Evolutionary conservation across 2,329 filamentous ascomycete genomes (phyloP).

Genomic region (Thielaviopsis ethacetica): DNA sequence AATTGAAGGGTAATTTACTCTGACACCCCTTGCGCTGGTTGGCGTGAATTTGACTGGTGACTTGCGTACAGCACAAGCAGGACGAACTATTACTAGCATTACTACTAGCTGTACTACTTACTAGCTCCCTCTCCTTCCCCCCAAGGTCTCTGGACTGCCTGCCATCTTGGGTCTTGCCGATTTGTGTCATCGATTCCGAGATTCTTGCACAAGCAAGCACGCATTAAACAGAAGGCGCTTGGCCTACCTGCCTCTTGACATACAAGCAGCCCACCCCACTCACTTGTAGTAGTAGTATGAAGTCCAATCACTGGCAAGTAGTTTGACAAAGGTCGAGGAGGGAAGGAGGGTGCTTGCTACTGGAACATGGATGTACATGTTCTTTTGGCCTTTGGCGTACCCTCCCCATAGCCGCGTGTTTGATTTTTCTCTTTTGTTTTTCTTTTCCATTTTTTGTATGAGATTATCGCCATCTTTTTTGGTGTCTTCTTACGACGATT

Average conservation of each 20-base stretch:
- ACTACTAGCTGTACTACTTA: no score
- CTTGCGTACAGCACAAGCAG: neutral
- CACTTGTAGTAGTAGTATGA: neutral
- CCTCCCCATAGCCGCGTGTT: neutral
- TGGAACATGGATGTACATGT: neutral
- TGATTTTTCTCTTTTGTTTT: no score
- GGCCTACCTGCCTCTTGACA: neutral
- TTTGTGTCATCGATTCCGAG: neutral
- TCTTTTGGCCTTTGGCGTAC: neutral
- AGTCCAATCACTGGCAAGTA: no score
- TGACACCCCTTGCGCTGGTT: neutral
- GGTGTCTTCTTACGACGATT: neutral
- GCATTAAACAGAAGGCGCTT: no score
- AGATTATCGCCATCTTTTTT: neutral
- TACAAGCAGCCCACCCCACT: neutral
- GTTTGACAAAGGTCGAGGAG: neutral
- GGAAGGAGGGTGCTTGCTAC: neutral
- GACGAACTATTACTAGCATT: neutral
- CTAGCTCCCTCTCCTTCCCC: neutral
- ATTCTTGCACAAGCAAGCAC: neutral
- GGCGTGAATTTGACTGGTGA: neutral
- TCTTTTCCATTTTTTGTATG: no score
- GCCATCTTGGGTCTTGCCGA: neutral
- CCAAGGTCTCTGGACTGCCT: no score
- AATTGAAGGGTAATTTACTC: neutral